Evolutionary conservation across 1,284 basidiomycete genomes (phyloP), one percentile per base, ranked within the genome.

Genomic region (Anthracocystis setariae): DNA sequence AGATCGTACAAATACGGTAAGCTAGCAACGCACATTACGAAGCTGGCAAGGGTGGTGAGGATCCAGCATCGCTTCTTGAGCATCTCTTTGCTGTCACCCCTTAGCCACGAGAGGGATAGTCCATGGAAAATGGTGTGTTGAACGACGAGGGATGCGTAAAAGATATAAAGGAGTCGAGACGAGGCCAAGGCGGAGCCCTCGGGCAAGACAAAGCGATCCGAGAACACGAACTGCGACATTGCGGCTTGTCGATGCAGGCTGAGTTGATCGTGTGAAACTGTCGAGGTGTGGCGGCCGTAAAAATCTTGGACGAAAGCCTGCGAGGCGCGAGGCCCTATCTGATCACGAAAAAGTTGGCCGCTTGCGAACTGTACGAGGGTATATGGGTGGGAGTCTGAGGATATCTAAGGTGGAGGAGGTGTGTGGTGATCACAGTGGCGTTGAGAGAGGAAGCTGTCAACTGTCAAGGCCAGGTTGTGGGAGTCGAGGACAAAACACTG

Each of bases 51-150:
- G 25, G 78, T 82, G 21, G 81, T 82, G 49, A 82, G 71, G 54
- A 82, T 82, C 81, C 81, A 82, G 35, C 74, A 77, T 20, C 80
- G 75, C 46, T 78, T 76, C 55, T 78, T 80, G 60, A 71, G 69
- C 62, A 74, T 67, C 8, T 76, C 73, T 18, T 70, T 63, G 51
- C 40, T 61, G 17, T 65, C 60, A 44, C 76, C 80, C 12, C 43
- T 49, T 54, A 70, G 76, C 43, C 73, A 47, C 8, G 75, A 69
- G 32, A 63, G 47, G 12, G 77, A 70, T 21, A 82, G 49, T 2
- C 68, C 35, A 21, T 82, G 80, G 47, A 76, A 82, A 46, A 71
- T 63, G 43, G 47, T 25, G 37, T 82, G 79, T 25, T 78, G 77
- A 21, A 79, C n/a, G 21, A 75, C 24, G 47, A 79, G 67, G 3